These are phyloP conservation scores for Phytophthora melonis DNA, from an alignment of 352 stramenopile genomes.

Conservation along the genomic window DNA sequence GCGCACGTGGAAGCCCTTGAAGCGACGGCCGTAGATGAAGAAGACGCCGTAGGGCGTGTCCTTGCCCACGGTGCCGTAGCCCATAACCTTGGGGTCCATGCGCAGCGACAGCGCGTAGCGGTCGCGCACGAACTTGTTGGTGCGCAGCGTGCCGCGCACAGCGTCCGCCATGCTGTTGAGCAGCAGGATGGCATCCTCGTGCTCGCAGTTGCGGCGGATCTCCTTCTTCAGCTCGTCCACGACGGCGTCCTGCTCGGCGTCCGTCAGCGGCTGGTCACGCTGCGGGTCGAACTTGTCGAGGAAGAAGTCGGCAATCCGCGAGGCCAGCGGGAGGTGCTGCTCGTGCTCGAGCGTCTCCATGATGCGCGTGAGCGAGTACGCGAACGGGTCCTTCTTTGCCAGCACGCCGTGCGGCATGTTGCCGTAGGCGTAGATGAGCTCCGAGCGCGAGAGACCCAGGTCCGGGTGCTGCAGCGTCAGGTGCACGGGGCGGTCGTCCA, in stretches of 20 bases:
- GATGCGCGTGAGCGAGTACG: conserved; percentile 96
- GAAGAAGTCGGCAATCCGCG: conserved; percentile 96
- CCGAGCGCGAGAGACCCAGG: conserved; percentile 91
- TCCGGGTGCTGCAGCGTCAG: conserved; percentile 89
- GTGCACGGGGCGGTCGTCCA: conserved; percentile 82
- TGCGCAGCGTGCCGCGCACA: conserved; percentile 77
- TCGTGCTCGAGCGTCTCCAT: conserved; percentile 93
- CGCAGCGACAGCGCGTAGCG: conserved; percentile 85
- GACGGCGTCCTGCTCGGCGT: conserved; percentile 53
- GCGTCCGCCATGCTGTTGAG: conserved; percentile 86
- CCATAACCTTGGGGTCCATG: conserved; percentile 83
- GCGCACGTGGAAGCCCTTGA: conserved; percentile 92
- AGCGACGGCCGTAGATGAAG: conserved; percentile 96
- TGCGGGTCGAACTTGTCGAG: conserved; percentile 87
- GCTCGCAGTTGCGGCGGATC: conserved; percentile 78
- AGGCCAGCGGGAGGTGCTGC: conserved; percentile 90
- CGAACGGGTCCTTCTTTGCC: conserved; percentile 94
- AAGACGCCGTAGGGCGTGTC: conserved; percentile 96
- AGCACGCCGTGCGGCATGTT: conserved; percentile 96
- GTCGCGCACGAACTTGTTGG: conserved; percentile 86
- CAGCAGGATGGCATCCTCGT: conserved; percentile 75
- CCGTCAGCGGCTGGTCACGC: conserved; percentile 45
- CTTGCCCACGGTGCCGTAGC: conserved; percentile 83
- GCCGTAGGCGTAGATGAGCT: conserved; percentile 96
- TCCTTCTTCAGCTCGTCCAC: conserved; percentile 72